Evolutionary conservation across 2,329 filamentous ascomycete genomes (phyloP), one percentile per base, ranked within the genome.

Genomic region (Lachnellula willkommii): DNA sequence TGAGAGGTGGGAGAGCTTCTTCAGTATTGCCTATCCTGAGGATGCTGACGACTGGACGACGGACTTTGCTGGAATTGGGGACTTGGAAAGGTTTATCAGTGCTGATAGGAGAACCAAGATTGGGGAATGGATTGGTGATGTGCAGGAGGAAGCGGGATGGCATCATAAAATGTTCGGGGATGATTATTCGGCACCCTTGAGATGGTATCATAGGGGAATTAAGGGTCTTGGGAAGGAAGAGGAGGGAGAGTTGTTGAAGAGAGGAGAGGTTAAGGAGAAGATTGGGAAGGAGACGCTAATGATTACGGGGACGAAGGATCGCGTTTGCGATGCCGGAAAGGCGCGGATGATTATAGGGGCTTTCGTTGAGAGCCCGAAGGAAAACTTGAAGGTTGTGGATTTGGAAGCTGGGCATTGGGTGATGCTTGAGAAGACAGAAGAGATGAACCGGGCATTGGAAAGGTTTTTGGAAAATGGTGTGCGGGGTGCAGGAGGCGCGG

Each of bases 381-480:
- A 53, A 4, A 36, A 58, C 32, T 42, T 65, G 37, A 52, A 35
- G 45, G 26, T 59, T 47, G 46, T 56, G 17, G 56, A 62, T 55
- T n/a, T 63, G 22, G 57, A 61, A 9, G 51, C 57, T 48, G 62
- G 61, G 1, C 58, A 65, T 58, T 66, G 64, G 64, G 54, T 65
- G 53, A 62, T 64, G 54, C 50, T 66, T 20, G 59, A 66, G 54
- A 54, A 50, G 51, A 36, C 8, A n/a, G 43, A 58, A 22, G 55
- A 63, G 54, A 47, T 50, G 9, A 64, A 63, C 52, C n/a, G 32
- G 12, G 12, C 54, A 3, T 50, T 60, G 48, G 28, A 35, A 5
- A 35, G 49, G 9, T 53, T 59, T 20, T 54, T 61, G 15, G 48
- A 56, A 32, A 37, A 45, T 47, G 42, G 47, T 22, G 42, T 17